Evolutionary conservation across 179 eudicot species (phyloP).

Genomic region (Amaranthus tricolor): DNA sequence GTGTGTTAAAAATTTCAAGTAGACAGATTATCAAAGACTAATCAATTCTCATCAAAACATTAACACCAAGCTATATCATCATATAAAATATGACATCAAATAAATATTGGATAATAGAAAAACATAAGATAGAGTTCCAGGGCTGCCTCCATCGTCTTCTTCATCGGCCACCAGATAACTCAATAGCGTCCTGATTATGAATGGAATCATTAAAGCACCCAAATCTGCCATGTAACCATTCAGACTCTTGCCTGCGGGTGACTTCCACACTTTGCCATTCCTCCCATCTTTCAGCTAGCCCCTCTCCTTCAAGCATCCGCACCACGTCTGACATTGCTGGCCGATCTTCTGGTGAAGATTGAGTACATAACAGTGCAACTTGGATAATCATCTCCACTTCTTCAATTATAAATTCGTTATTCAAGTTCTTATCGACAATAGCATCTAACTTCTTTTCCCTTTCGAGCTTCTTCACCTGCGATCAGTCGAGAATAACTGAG

Average conservation of each 20-base stretch:
- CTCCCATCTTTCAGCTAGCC: conserved; percentile 96
- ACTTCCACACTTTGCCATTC: conserved; percentile 89
- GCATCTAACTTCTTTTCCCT: conserved; percentile 73
- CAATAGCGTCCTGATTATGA: conserved; percentile 74
- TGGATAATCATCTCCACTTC: conserved; percentile 91
- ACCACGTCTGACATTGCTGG: conserved; percentile 97
- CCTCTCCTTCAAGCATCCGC: conserved; percentile 98
- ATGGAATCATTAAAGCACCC: conserved; percentile 87
- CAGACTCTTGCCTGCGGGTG: conserved; percentile 67
- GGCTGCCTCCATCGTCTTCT: conserved; percentile 6
- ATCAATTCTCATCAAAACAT: neutral
- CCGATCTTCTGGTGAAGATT: conserved; percentile 80
- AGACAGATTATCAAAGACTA: neutral
- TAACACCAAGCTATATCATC: neutral
- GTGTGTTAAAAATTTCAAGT: neutral
- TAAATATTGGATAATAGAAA: no score
- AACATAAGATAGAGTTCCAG: neutral
- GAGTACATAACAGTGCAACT: conserved; percentile 91
- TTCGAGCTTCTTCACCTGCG: conserved; percentile 76
- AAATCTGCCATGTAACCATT: conserved; percentile 71
- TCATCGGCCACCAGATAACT: conserved; percentile 92
- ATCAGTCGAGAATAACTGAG: neutral
- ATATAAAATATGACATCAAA: no score
- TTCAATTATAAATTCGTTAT: conserved; percentile 41
- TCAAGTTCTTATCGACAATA: conserved; percentile 73